Percentiles rank a stretch among this genome's conserved stretches.
These are phyloP conservation scores for Pythium phragmiticola DNA, from an alignment of 352 stramenopile species.

Conservation along the genomic window DNA sequence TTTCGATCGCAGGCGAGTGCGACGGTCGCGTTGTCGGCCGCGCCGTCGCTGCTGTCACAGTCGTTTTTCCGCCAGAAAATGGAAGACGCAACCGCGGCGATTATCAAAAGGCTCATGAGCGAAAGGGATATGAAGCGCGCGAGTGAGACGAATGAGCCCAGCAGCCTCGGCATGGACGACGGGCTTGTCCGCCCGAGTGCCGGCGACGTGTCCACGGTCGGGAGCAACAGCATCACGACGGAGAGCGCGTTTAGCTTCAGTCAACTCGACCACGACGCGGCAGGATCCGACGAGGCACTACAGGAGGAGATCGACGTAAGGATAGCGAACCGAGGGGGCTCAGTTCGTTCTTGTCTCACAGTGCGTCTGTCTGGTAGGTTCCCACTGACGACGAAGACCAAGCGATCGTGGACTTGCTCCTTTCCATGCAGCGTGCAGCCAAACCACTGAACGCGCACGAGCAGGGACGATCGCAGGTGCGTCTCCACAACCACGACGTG, in stretches of 20 bases:
- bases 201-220: conserved; percentile 9
- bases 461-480: conserved; percentile 8
- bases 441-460: conserved; percentile 7
- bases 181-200: background rate
- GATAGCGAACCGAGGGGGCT: too few species aligned
- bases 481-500: conserved; percentile 6
- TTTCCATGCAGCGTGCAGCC: conserved; percentile 24
- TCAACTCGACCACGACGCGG: conserved; percentile 19
- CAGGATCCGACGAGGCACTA: background rate
- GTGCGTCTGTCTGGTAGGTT: background rate
- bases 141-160: background rate
- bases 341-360: too few species aligned
- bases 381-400: conserved; percentile 20
- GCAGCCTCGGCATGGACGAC: conserved; percentile 6
- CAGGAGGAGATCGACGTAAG: background rate
- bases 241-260: conserved; percentile 33
- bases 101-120: conserved; percentile 49
- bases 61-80: conserved; percentile 84
- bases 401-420: conserved; percentile 26
- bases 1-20: conserved; percentile 17
- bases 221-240: conserved; percentile 25
- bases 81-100: conserved; percentile 52
- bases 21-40: conserved; percentile 24
- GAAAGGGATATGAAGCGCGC: conserved; percentile 4
- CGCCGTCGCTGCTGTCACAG: conserved; percentile 67